Conservation (phyloP, 2,329 filamentous ascomycete species). For the Aspergillus brasiliensis region DNA sequence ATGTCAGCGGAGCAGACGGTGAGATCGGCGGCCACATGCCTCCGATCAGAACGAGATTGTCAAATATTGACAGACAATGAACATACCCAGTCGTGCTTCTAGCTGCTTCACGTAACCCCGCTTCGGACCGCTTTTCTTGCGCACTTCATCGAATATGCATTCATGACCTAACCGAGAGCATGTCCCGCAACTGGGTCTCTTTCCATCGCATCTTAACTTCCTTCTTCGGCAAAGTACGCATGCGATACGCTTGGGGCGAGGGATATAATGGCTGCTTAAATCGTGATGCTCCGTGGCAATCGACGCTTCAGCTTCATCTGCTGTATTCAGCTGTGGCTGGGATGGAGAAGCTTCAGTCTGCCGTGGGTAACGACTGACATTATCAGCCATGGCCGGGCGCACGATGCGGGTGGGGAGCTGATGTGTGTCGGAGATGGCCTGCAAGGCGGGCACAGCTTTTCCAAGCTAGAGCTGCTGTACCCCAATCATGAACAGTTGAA, state of each 20-base stretch:
- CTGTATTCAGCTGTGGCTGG: constrained; percentile 17
- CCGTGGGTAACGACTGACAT: constrained; percentile 60
- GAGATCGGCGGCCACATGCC: background rate
- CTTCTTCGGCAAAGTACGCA: constrained; percentile 92
- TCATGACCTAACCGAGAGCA: constrained; percentile 83
- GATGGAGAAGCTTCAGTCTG: constrained; percentile 41
- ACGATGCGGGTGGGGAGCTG: background rate
- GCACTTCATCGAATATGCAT: constrained; percentile 88
- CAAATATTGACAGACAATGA: background rate
- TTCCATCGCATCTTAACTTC: constrained; percentile 87
- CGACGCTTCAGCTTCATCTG: constrained; percentile 21
- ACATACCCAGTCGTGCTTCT: constrained; percentile 86
- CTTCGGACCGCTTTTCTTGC: constrained; percentile 93
- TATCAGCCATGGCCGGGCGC: constrained; percentile 44
- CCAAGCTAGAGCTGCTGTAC: constrained; percentile 11
- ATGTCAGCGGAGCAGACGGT: constrained; percentile 13
- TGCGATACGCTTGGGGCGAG: constrained; percentile 88
- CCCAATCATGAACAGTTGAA: constrained; percentile 11
- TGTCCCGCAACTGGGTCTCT: constrained; percentile 81
- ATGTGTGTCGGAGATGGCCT: background rate
- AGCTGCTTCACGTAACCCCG: constrained; percentile 91
- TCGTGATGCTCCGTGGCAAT: constrained; percentile 42
- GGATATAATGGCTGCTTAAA: constrained; percentile 60
- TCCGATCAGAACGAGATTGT: background rate
- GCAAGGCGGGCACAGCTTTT: background rate